Conservation (phyloP, 2,329 filamentous ascomycete genomes). For the Amauroascus niger region DNA sequence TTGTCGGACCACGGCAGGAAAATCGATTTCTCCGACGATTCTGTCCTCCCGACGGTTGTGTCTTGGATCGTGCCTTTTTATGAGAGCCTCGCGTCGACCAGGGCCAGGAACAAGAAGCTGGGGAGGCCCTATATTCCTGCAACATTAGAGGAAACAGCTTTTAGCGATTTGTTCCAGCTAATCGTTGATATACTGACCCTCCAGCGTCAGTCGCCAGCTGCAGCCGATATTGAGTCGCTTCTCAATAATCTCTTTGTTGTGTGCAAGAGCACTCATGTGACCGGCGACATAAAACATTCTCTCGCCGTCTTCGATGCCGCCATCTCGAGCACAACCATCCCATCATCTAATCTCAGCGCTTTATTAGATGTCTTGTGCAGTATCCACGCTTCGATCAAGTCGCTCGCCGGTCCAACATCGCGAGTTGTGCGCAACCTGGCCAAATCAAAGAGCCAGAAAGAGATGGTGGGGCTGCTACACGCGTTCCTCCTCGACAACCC, state of each 20-base stretch:
- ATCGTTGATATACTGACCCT: slow-evolving; percentile 36
- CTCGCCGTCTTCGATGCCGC: slow-evolving; percentile 36
- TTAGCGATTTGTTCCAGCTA: slow-evolving; percentile 35
- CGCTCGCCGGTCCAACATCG: slow-evolving; percentile 35
- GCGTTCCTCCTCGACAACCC: slow-evolving; percentile 29
- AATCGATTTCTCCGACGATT: slow-evolving; percentile 32
- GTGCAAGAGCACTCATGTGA: slow-evolving; percentile 35
- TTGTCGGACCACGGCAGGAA: slow-evolving; percentile 38
- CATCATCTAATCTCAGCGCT: slow-evolving; percentile 29
- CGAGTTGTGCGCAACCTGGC: slow-evolving; percentile 35
- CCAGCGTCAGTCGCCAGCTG: slow-evolving; percentile 31
- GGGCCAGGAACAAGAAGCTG: slow-evolving; percentile 33
- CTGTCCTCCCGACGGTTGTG: slow-evolving; percentile 33
- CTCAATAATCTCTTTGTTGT: slow-evolving; percentile 32
- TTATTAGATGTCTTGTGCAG: slow-evolving; percentile 37
- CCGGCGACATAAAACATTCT: slow-evolving; percentile 36
- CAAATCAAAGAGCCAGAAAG: slow-evolving; percentile 31
- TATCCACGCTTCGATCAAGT: slow-evolving; percentile 37
- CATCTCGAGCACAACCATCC: slow-evolving; percentile 34
- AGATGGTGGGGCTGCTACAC: slow-evolving; percentile 33
- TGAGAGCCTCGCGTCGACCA: slow-evolving; percentile 28
- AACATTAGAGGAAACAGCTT: slow-evolving; percentile 28
- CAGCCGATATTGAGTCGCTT: slow-evolving; percentile 31
- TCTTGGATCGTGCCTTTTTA: slow-evolving; percentile 34
- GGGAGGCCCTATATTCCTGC: slow-evolving; percentile 25